Evolutionary conservation across 2,329 filamentous ascomycete species (phyloP).

Genomic region (Hypomyces rosellus): DNA sequence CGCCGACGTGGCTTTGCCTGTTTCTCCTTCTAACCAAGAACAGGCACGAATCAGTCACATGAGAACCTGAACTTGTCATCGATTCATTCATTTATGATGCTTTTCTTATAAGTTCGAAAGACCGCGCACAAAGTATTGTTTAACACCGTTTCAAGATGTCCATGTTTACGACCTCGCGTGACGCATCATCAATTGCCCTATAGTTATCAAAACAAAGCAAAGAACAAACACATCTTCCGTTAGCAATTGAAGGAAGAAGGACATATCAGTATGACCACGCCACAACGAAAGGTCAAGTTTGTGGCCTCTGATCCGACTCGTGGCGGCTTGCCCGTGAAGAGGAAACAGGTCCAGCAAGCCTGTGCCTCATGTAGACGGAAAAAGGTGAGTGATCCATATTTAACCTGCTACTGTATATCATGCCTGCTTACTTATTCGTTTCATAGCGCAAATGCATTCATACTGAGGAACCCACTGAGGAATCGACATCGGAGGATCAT

Average conservation of each 20-base stretch:
- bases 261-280: conserved; percentile 15
- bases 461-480: conserved; percentile 28
- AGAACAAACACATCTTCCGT: background rate
- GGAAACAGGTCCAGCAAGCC: conserved; percentile 54
- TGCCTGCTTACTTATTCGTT: background rate
- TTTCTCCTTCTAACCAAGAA: too few relatives aligned
- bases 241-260: too few relatives aligned
- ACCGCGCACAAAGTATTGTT: too few relatives aligned
- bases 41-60: too few relatives aligned
- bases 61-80: background rate
- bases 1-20: too few relatives aligned
- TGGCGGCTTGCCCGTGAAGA: conserved; percentile 49
- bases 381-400: conserved; percentile 33
- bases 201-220: background rate
- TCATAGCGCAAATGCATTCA: conserved; percentile 40
- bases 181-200: too few relatives aligned
- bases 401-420: background rate
- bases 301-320: conserved; percentile 46
- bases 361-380: conserved; percentile 49
- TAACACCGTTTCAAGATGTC: too few relatives aligned
- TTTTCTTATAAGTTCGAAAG: too few relatives aligned
- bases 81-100: too few relatives aligned
- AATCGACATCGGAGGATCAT: conserved; percentile 21
- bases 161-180: too few relatives aligned
- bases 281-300: conserved; percentile 42